Evolutionary conservation across 768 basidiomycete species (phyloP), one percentile per base, ranked within the genome.

Genomic region (Neoboletus brunneissimus): DNA sequence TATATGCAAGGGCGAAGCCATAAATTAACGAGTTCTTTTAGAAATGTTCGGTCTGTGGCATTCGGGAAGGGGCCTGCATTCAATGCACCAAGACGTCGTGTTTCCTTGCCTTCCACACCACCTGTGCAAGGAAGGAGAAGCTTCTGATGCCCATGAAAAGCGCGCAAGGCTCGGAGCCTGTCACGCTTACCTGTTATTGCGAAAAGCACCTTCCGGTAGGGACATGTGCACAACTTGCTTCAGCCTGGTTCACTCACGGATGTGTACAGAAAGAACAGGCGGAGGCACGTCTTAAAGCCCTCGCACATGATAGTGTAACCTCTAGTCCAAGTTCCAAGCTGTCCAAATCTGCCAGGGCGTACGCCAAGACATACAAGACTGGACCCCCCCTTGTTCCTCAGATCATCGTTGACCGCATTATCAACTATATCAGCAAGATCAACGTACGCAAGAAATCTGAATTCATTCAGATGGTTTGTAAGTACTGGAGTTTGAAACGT

Each of bases 401-500:
- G 2, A 80, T 91, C 64, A 88, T 98, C 54, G 83, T 92, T n/a
- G 80, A 88, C 7, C 83, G 87, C 10, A 86, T 99, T 50, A 57
- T 85, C 23, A 78, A 81, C 51, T 98, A 98, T 64, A 85, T 91
- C 37, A 69, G 70, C 37, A 86, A 84, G 62, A 77, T 96, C 41
- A 77, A 70, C 32, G 75, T 97, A 5, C 77, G 88, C 58, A 93
- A 91, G 70, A 92, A 89, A 67, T 64, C 73, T 4, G 87, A 90
- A 44, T 91, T 95, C 53, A 73, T 98, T 13, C 80, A 85, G 47
- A 72, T 84, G 64, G 78, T 94, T 32, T 95, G 91, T 65, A 83
- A 85, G 66, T 99, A 98, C 67, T 99, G 97, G 97, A 98, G 97
- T 73, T 71, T 99, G 71, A 98, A 99, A 74, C 78, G 97, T 5